Evolutionary conservation across 2,329 filamentous ascomycete species (phyloP).

Genomic region (Penicillium crustosum): DNA sequence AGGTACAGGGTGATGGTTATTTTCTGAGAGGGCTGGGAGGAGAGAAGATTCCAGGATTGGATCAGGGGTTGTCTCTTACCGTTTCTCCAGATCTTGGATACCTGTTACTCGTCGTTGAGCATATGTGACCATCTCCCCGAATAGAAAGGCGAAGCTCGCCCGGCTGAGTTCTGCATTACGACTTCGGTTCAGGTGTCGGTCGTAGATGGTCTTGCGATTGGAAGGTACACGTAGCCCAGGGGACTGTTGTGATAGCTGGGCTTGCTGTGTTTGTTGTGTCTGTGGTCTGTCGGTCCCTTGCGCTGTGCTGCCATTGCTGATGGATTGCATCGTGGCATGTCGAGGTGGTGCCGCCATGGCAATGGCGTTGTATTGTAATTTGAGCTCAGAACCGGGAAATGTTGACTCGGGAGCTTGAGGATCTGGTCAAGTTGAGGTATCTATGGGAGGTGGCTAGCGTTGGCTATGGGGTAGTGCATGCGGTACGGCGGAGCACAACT

Average conservation of each 20-base stretch:
- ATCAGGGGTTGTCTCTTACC: slow-evolving; percentile 53
- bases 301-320: slow-evolving; percentile 27
- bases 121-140: slow-evolving; percentile 94
- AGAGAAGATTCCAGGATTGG: not conserved
- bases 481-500: slow-evolving; percentile 30
- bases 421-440: not conserved
- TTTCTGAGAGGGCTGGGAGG: not conserved
- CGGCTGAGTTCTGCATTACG: slow-evolving; percentile 87
- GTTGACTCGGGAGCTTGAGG: not conserved
- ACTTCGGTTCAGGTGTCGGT: slow-evolving; percentile 86
- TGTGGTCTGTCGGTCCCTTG: slow-evolving; percentile 20
- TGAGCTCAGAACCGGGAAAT: not conserved
- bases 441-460: not conserved
- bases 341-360: slow-evolving; percentile 33
- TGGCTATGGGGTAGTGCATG: slow-evolving; percentile 11
- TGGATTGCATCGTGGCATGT: slow-evolving; percentile 35
- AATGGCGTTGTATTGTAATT: not conserved
- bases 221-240: slow-evolving; percentile 78
- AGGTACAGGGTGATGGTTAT: not conserved
- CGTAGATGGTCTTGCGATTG: slow-evolving; percentile 96
- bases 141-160: slow-evolving; percentile 92
- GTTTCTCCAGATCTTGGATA: slow-evolving; percentile 89
- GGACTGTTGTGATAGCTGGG: slow-evolving; percentile 43
- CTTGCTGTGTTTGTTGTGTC: not conserved
- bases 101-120: slow-evolving; percentile 87